Base-by-base conservation (phyloP, 306 rosid genomes). In the Arachis stenosperma region DNA sequence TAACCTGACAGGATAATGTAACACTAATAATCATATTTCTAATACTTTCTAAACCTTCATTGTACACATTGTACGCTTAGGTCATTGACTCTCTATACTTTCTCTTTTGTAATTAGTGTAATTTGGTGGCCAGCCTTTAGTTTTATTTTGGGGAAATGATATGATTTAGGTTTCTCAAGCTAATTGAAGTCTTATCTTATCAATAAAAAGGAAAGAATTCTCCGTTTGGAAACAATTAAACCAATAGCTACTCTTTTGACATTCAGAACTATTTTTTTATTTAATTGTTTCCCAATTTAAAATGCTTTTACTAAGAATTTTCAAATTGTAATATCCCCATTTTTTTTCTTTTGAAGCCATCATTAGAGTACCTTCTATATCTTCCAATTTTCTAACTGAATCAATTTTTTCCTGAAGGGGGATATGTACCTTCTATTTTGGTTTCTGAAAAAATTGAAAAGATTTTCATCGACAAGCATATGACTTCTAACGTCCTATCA, bases 251-350 rank as follows among this genome's bases (percentile, higher is more conserved):
- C 69, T 50, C 22, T 70, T 42, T 65, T 5, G 57, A 65, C 65
- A 63, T 59, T 51, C 40, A 61, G 29, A 69, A 22, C 42, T 46
- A 67, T 54, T 22, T 22, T 22, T 40, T 69, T 76, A n/a, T 5
- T 63, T 57, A 62, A 41, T 58, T 63, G 80, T 70, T 74, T 48
- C 22, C 64, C 68, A 62, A 46, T 39, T 47, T 41, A 36, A 62
- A 56, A 39, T 75, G 47, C 41, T 75, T 53, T 63, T 55, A 11
- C 73, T 58, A 75, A 69, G 69, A 75, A 46, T 69, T 69, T 43
- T 52, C 52, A 70, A 69, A 55, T 46, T 13, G 29, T 57, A 67
- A 51, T 55, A 57, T 69, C 58, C 36, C n/a, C 39, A 54, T 75
- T 13, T 46, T 54, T 54, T 50, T 22, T 76, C 6, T 48, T 48